Evolutionary conservation across 192 early-diverging fungal genomes (phyloP).

Genomic region (Coemansia sp.): DNA sequence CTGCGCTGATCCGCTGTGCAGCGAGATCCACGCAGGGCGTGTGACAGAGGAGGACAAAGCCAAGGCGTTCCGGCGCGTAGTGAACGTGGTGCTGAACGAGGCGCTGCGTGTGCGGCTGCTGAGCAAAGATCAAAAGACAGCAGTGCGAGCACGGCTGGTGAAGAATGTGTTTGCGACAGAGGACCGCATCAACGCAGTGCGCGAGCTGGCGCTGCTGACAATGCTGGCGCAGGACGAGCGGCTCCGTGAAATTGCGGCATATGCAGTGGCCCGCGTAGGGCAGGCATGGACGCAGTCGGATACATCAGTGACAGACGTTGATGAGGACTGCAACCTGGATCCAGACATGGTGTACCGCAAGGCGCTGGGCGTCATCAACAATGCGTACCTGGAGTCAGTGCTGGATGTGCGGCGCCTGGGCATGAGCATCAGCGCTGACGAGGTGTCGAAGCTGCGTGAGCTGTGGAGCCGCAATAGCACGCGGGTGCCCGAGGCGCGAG

Average conservation of each 20-base stretch:
- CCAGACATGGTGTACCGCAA: conserved; percentile 54
- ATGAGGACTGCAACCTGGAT: conserved; percentile 53
- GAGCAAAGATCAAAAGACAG: conserved; percentile 49
- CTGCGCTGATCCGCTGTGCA: conserved; percentile 55
- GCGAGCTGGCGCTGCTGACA: conserved; percentile 45
- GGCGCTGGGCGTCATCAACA: conserved; percentile 46
- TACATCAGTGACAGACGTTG: conserved; percentile 29
- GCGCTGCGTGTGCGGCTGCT: conserved; percentile 49
- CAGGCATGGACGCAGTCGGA: conserved; percentile 39
- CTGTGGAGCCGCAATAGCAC: conserved; percentile 43
- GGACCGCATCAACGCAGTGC: conserved; percentile 45
- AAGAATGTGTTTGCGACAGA: conserved; percentile 37
- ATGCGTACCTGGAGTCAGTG: conserved; percentile 46
- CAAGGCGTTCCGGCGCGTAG: conserved; percentile 49
- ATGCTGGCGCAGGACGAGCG: conserved; percentile 51
- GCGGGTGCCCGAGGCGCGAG: conserved; percentile 25
- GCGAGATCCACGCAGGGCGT: conserved; percentile 48
- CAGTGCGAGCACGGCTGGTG: conserved; percentile 44
- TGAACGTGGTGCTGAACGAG: conserved; percentile 56
- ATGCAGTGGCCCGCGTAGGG: conserved; percentile 41
- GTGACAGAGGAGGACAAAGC: conserved; percentile 51
- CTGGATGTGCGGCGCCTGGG: conserved; percentile 49
- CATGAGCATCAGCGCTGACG: conserved; percentile 49
- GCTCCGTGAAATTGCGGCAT: conserved; percentile 30
- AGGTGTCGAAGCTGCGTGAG: conserved; percentile 38